phyloP scores from a whole-genome alignment of 257 asterid genomes.

The Capsicum baccatum region DNA sequence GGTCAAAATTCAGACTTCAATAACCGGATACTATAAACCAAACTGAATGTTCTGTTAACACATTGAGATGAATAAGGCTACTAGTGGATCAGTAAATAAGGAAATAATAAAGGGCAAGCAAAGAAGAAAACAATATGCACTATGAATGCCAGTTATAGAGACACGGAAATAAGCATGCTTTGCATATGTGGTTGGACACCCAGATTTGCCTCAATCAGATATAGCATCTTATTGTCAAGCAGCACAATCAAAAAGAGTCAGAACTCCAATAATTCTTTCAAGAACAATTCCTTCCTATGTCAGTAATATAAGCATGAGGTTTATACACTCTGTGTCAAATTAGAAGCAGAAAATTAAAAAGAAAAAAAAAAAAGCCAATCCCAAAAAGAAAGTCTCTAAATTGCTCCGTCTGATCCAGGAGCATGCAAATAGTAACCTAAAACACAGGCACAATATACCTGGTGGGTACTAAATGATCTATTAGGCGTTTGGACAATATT shows the following conservation, averaged over 20 bases:
- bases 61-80: neutral
- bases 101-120: neutral
- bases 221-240: neutral
- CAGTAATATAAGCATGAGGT: constrained; percentile 20
- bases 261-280: neutral
- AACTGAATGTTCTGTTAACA: constrained; percentile 12
- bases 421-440: neutral
- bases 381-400: neutral
- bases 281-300: neutral
- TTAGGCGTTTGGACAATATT: neutral
- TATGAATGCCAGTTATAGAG: neutral
- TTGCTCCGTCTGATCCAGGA: neutral
- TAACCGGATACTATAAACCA: constrained; percentile 19
- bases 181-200: neutral
- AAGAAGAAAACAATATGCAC: constrained; percentile 14
- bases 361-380: neutral
- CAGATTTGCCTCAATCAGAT: constrained; percentile 8
- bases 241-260: neutral
- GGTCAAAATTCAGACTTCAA: neutral
- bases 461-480: constrained; percentile 24
- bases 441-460: constrained; percentile 13
- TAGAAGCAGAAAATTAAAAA: neutral
- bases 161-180: neutral
- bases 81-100: neutral
- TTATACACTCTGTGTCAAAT: neutral